phyloP scores from a whole-genome alignment of 805 yeast genomes.

The Teunomyces aglyptinius region DNA sequence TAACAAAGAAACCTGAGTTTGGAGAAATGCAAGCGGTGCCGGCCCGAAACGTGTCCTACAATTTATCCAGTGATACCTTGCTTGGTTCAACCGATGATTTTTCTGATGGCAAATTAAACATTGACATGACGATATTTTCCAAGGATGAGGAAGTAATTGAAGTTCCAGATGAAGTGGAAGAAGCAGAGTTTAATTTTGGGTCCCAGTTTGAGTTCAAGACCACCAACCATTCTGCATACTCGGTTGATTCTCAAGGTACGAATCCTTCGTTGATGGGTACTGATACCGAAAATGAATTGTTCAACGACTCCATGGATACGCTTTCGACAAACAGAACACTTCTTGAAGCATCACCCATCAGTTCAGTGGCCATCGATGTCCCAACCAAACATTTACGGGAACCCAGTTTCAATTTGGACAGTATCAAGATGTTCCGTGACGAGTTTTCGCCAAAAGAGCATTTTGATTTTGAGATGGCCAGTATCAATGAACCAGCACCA shows the following conservation, averaged over 20 bases:
- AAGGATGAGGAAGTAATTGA: conserved; percentile 1
- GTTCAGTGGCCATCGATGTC: not conserved
- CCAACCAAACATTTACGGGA: not conserved
- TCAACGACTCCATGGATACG: conserved; percentile 25
- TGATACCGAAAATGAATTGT: conserved; percentile 9
- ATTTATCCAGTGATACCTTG: conserved; percentile 13
- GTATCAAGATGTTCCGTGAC: not conserved
- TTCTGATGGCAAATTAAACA: not conserved
- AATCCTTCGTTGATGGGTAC: conserved; percentile 10
- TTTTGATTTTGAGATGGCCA: not conserved
- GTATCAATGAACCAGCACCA: not conserved
- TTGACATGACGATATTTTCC: conserved; percentile 1
- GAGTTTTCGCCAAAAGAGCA: not conserved
- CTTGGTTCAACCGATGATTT: conserved; percentile 8
- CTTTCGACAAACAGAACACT: conserved; percentile 32
- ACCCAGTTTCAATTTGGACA: conserved; percentile 3
- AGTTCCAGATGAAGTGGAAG: not conserved
- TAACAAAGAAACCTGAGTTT: conserved; percentile 12
- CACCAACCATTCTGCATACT: conserved; percentile 7
- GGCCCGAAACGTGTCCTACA: conserved; percentile 1
- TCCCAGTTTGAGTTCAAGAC: conserved; percentile 3
- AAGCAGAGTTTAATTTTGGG: conserved; percentile 7
- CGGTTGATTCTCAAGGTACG: conserved; percentile 13
- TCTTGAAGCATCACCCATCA: conserved; percentile 7
- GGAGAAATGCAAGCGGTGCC: conserved; percentile 16